Percentiles rank a stretch among this genome's conserved stretches.
These are phyloP conservation scores for Salvia hispanica DNA, from an alignment of 257 asterid species.

Conservation along the genomic window DNA sequence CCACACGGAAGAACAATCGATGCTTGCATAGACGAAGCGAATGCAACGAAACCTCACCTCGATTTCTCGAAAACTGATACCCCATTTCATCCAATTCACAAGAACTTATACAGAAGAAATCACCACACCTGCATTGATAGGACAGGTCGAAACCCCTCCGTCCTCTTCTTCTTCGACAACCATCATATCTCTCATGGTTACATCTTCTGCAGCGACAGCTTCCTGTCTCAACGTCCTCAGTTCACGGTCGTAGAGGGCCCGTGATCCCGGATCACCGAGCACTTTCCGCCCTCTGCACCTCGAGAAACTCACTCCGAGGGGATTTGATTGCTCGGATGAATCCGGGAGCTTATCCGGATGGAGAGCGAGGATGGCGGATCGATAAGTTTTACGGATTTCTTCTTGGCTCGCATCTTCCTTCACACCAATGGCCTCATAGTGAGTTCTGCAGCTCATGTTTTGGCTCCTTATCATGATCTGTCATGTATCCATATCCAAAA, in stretches of 20 bases:
- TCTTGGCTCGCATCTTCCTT: slow-evolving; percentile 64
- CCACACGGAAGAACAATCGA: slow-evolving; percentile 33
- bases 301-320: slow-evolving; percentile 42
- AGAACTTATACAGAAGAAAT: slow-evolving; percentile 51
- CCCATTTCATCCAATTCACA: slow-evolving; percentile 64
- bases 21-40: slow-evolving; percentile 41
- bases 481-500: neutral
- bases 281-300: slow-evolving; percentile 67
- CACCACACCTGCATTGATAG: slow-evolving; percentile 70
- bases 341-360: slow-evolving; percentile 26
- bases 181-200: slow-evolving; percentile 53
- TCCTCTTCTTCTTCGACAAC: slow-evolving; percentile 40
- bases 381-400: slow-evolving; percentile 50
- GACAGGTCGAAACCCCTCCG: slow-evolving; percentile 46
- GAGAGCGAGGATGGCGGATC: slow-evolving; percentile 37
- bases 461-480: slow-evolving; percentile 38
- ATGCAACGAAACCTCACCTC: slow-evolving; percentile 34
- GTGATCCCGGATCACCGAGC: slow-evolving; percentile 50
- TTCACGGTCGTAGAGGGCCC: slow-evolving; percentile 57
- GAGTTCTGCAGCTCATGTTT: slow-evolving; percentile 42
- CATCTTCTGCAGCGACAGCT: slow-evolving; percentile 50
- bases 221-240: slow-evolving; percentile 52
- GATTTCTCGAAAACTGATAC: slow-evolving; percentile 42
- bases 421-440: slow-evolving; percentile 58
- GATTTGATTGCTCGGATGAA: neutral